Base-by-base conservation (phyloP, 2,329 filamentous ascomycete genomes). In the Apiospora koreana region DNA sequence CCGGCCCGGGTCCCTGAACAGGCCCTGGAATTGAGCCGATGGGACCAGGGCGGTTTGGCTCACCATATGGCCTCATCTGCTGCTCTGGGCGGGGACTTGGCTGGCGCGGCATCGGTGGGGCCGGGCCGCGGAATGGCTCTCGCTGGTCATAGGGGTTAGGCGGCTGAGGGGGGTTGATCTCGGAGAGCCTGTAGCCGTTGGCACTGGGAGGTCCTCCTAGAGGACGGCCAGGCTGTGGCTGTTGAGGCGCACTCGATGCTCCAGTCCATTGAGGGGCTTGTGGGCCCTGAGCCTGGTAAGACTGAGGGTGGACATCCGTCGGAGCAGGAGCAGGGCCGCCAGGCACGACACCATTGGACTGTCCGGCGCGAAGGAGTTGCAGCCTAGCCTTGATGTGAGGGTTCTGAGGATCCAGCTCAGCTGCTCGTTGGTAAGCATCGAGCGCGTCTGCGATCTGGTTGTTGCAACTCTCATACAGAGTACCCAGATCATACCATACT, bases 401-500 rank as follows among this genome's bases (percentile, higher is more conserved):
- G 79, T 99, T 98, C 72, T 86, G 87, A 0, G 96, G 95, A 79
- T 99, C 96, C 74, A 99, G 89, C 80, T 99, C 96, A 45, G 95
- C 95, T 50, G 96, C 96, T 75, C 96, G 90, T 78, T 95, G 93
- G 80, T 98, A 99, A 7, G 96, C 96, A 81, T 99, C 96, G 62
- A 98, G 87, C 1, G 96, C 96, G 85, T 99, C 96, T 68, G 91
- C 94, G 71, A 97, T 97, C 83, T 99, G 96, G 83, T 98, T 98
- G 86, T 99, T 98, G 83, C 96, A 99, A 35, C 94, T 97, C 81
- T 99, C 96, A 79, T 99, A 99, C 92, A 99, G 79, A 76, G 96
- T 99, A 73, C 96, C 96, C 48, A 99, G 86, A 81, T 99, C 96
- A 81, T 98, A 99, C 96, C 96, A 99, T 68, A 99, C 96, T 81